A percentile compares a stretch with the other conserved stretches of the same genome.
These are phyloP conservation scores for Fraxinus nigra DNA, from an alignment of 305 asterid genomes.

Conservation along the genomic window DNA sequence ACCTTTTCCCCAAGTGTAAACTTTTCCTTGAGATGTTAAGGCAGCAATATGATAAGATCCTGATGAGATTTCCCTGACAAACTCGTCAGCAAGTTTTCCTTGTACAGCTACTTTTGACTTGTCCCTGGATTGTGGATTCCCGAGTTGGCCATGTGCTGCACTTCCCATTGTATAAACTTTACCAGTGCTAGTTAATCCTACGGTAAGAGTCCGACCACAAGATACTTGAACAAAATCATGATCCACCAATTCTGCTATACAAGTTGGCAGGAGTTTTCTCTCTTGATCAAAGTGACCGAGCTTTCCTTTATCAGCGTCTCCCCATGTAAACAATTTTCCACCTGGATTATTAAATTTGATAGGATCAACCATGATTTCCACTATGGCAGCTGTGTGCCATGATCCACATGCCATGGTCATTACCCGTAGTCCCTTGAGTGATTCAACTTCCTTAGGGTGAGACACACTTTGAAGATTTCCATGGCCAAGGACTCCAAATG, in stretches of 20 bases:
- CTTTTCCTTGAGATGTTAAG: slow-evolving; percentile 37
- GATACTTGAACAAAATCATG: slow-evolving; percentile 45
- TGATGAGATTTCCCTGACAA: slow-evolving; percentile 35
- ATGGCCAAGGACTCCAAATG: slow-evolving; percentile 58
- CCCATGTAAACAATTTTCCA: slow-evolving; percentile 54
- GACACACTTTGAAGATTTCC: slow-evolving; percentile 36
- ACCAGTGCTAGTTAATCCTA: slow-evolving; percentile 38
- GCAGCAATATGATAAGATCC: slow-evolving; percentile 48
- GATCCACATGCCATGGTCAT: slow-evolving; percentile 45
- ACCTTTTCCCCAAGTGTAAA: slow-evolving; percentile 50
- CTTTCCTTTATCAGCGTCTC: slow-evolving; percentile 50
- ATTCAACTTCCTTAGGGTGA: slow-evolving; percentile 47
- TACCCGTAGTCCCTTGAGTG: slow-evolving; percentile 36
- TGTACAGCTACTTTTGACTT: slow-evolving; percentile 36
- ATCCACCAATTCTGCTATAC: slow-evolving; percentile 41
- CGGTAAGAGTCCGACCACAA: slow-evolving; percentile 39
- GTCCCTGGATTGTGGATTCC: slow-evolving; percentile 37
- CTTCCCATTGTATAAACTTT: slow-evolving; percentile 48
- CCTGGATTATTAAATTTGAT: slow-evolving; percentile 23
- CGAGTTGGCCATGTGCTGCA: slow-evolving; percentile 39
- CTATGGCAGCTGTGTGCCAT: slow-evolving; percentile 57
- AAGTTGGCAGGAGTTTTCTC: slow-evolving; percentile 37
- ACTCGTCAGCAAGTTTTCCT: slow-evolving; percentile 42
- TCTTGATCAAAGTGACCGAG: slow-evolving; percentile 46
- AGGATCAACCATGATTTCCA: slow-evolving; percentile 32